phyloP scores from a whole-genome alignment of 1,139 yeast genomes.

The Geotrichum histeridarum region DNA sequence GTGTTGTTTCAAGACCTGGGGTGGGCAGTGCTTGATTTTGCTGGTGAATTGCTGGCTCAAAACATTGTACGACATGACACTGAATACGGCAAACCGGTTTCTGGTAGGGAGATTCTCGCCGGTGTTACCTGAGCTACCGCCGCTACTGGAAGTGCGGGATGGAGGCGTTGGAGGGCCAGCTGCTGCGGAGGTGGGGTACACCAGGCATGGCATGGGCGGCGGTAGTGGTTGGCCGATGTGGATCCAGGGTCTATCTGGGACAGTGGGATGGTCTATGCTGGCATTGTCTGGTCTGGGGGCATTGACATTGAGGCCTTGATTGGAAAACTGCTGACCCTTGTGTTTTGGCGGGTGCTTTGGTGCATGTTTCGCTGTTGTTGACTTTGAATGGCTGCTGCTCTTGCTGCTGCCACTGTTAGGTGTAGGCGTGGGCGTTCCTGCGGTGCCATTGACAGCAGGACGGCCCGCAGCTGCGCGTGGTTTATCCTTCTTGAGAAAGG shows the following conservation, averaged over 20 bases:
- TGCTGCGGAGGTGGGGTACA: background rate
- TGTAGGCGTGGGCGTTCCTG: background rate
- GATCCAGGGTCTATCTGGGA: background rate
- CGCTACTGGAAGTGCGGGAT: background rate
- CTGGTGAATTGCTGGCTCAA: background rate
- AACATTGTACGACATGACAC: conserved; percentile 6
- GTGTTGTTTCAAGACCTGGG: background rate
- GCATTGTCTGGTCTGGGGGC: background rate
- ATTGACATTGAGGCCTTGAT: background rate
- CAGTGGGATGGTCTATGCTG: background rate
- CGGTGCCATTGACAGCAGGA: background rate
- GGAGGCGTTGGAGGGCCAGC: background rate
- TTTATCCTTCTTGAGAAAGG: conserved; percentile 6
- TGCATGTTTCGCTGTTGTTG: background rate
- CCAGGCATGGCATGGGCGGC: background rate
- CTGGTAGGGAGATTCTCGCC: background rate
- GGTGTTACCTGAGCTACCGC: background rate
- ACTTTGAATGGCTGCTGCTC: background rate
- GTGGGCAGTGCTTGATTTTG: background rate
- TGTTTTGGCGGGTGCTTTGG: conserved; percentile 13
- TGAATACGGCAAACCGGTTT: background rate
- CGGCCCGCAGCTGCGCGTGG: conserved; percentile 1
- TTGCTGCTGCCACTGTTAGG: background rate
- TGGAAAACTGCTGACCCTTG: conserved; percentile 9
- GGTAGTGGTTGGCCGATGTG: conserved; percentile 2